These are phyloP conservation scores for Hymenoscyphus occultus DNA, from an alignment of 2,329 filamentous ascomycete genomes.

Conservation along the genomic window DNA sequence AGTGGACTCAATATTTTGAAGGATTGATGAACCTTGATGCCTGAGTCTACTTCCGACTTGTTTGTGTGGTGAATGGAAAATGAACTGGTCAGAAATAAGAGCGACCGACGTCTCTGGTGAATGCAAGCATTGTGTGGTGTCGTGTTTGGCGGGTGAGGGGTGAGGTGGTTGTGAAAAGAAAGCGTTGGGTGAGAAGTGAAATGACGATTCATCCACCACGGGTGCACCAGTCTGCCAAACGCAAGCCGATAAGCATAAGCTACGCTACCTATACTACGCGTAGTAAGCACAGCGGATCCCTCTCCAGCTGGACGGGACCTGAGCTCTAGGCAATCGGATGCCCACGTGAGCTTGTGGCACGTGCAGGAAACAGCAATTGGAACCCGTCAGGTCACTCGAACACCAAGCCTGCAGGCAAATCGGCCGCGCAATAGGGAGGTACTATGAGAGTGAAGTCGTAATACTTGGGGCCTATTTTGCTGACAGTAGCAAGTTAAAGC, in stretches of 20 bases:
- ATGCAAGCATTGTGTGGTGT: not conserved
- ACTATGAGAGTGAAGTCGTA: conserved; percentile 6
- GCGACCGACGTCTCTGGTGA: not conserved
- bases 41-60: too few species aligned
- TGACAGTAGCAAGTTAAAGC: conserved; percentile 7
- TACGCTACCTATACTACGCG: not conserved
- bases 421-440: not conserved
- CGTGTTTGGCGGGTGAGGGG: not conserved
- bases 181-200: not conserved
- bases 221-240: not conserved
- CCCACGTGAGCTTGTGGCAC: not conserved
- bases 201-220: not conserved
- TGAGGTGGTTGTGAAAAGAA: not conserved
- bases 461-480: not conserved
- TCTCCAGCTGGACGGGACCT: too few species aligned
- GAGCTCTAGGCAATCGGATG: not conserved
- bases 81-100: not conserved
- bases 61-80: not conserved
- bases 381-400: not conserved
- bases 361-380: not conserved
- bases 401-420: not conserved
- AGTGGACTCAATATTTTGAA: not conserved
- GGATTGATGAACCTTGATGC: too few species aligned
- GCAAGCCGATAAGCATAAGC: not conserved
- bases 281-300: not conserved